Evolutionary conservation across 352 stramenopile species (phyloP).

Genomic region (Phytophthora kernoviae): DNA sequence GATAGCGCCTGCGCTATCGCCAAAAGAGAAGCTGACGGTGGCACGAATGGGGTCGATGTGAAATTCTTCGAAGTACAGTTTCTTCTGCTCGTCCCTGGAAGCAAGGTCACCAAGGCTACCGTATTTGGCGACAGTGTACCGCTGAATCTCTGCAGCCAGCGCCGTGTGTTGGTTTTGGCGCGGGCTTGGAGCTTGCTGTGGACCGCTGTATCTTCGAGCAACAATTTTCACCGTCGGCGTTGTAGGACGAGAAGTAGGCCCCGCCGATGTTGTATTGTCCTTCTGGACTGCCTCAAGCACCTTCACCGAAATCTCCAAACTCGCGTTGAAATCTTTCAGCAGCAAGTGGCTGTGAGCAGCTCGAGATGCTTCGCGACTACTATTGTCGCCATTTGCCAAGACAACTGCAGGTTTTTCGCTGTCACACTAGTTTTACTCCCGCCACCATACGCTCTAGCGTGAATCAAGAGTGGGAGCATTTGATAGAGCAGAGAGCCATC

Average conservation of each 20-base stretch:
- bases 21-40: conserved; percentile 87
- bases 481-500: conserved; percentile 84
- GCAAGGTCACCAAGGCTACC: conserved; percentile 36
- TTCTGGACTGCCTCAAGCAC: conserved; percentile 76
- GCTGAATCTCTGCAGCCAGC: conserved; percentile 42
- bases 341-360: conserved; percentile 55
- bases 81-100: conserved; percentile 71
- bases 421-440: conserved; percentile 15
- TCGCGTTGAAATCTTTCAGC: conserved; percentile 76
- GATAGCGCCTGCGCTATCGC: conserved; percentile 66
- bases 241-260: conserved; percentile 32
- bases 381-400: conserved; percentile 28
- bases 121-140: conserved; percentile 31
- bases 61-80: conserved; percentile 92
- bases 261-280: conserved; percentile 55
- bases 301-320: conserved; percentile 71
- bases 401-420: conserved; percentile 28
- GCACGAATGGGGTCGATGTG: conserved; percentile 83
- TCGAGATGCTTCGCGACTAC: conserved; percentile 33
- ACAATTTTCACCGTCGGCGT: conserved; percentile 39
- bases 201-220: conserved; percentile 25
- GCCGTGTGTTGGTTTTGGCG: conserved; percentile 34
- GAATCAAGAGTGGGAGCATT: conserved; percentile 65
- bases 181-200: conserved; percentile 18
- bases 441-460: conserved; percentile 51